Conservation (phyloP, 495 filamentous ascomycete species). For the Friedmanniomyces simplex region DNA sequence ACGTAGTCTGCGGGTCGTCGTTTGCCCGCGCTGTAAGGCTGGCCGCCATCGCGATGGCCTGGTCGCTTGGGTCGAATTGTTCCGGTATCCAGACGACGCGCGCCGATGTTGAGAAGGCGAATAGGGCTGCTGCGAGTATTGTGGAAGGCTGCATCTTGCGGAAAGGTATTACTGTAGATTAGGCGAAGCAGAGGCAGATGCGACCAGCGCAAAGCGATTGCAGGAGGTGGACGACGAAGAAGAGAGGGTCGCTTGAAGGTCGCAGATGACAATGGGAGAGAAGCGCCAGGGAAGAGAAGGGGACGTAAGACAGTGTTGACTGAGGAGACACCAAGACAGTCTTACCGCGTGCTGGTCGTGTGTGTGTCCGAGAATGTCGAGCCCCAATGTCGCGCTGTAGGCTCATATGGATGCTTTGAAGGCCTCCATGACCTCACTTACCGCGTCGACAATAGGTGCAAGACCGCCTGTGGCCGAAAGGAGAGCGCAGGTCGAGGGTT, state of each 20-base stretch:
- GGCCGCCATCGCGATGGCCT: background rate
- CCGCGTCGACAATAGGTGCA: background rate
- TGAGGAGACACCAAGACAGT: slow-evolving; percentile 6
- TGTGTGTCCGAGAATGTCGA: background rate
- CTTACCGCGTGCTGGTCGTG: slow-evolving; percentile 7
- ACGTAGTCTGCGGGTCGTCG: slow-evolving; percentile 19
- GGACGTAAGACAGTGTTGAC: slow-evolving; percentile 1
- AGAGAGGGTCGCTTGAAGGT: slow-evolving; percentile 9
- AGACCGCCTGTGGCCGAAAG: background rate
- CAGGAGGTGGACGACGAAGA: background rate
- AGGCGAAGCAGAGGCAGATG: background rate
- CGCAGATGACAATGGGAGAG: background rate
- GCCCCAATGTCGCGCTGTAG: background rate
- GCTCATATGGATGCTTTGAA: background rate
- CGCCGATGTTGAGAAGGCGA: background rate
- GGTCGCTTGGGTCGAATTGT: slow-evolving; percentile 9
- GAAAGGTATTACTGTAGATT: background rate
- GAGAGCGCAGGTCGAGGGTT: background rate
- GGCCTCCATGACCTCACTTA: background rate
- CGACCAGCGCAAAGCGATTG: slow-evolving; percentile 1
- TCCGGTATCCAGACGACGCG: slow-evolving; percentile 7
- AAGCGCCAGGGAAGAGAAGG: background rate
- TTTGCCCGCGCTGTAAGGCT: background rate
- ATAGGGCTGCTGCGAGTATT: background rate
- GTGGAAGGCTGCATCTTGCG: background rate